Conservation (phyloP, 2,329 filamentous ascomycete genomes). For the Fusarium praegraminearum region DNA sequence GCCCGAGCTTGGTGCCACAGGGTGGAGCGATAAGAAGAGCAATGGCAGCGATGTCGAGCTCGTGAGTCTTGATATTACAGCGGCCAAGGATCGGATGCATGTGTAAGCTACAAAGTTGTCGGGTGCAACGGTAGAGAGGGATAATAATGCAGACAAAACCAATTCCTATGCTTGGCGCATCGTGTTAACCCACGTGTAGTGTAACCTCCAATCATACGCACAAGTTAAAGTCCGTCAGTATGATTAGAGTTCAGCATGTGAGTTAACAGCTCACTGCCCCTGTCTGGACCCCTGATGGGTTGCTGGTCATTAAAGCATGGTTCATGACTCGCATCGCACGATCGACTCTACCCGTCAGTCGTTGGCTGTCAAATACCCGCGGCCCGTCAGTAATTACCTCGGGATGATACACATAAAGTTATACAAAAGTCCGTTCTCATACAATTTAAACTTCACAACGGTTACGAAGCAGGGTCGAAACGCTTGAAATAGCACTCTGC, state of each 20-base stretch:
- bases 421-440: not conserved
- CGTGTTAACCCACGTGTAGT: not conserved
- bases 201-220: not conserved
- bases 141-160: not conserved
- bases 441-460: not conserved
- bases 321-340: not conserved
- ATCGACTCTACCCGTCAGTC: not conserved
- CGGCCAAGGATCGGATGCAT: not conserved
- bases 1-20: slow-evolving; percentile 8
- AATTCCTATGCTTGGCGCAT: not conserved
- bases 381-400: not conserved
- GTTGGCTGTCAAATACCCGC: not conserved
- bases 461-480: not conserved
- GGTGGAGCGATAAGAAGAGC: slow-evolving; percentile 34
- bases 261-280: not conserved
- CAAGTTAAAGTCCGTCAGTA: not conserved
- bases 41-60: slow-evolving; percentile 28
- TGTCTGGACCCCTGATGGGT: not conserved
- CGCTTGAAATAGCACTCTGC: not conserved
- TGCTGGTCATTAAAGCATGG: not conserved
- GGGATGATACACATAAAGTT: not conserved
- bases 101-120: not conserved
- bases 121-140: not conserved
- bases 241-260: not conserved
- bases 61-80: slow-evolving; percentile 7